Evolutionary conservation across 768 basidiomycete genomes (phyloP), one percentile per base, ranked within the genome.

Genomic region (Suillus bovinus): DNA sequence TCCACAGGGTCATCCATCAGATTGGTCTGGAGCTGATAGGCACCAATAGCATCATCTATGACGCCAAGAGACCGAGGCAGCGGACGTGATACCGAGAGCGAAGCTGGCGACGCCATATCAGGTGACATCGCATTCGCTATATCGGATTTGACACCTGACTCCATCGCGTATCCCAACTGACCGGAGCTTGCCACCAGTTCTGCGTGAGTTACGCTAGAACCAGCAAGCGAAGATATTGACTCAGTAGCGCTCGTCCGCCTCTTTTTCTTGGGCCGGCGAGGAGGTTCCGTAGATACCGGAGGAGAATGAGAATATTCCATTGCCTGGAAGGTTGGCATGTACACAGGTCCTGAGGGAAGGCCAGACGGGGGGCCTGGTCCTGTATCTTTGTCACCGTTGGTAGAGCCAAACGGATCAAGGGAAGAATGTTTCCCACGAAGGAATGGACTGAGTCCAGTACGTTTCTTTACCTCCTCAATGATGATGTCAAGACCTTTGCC

Each of bases 391-490:
- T 76, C 79, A 61, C 67, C 68, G 61, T 72, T 73, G 11, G 75
- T 73, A 24, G 79, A 75, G 42, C 80, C 82, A 64, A 82, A 82
- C 3, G 82, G 79, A 65, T 82, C 81, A 54, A 84, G 74, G 65
- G 79, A 80, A 31, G 80, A 82, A 60, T 82, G 81, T 64, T 81
- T 81, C 42, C 82, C 81, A 53, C 82, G 77, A 52, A 84, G 73
- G 70, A 83, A 82, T 54, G 79, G 81, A 59, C 79, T 81, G 27
- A 73, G 71, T 29, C 81, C 81, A 1, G 78, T 81, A 31, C 77
- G 76, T 64, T 81, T 81, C 71, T 82, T 82, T 63, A 82, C 78
- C 44, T 80, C 74, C 59, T 83, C 81, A 46, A 82, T 78, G 54
- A 81, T 78, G 49, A 77, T 77, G 60, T 81, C 81, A 38, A 82